These are phyloP conservation scores for Metschnikowia henanensis DNA, from an alignment of 805 yeast species.

Conservation along the genomic window DNA sequence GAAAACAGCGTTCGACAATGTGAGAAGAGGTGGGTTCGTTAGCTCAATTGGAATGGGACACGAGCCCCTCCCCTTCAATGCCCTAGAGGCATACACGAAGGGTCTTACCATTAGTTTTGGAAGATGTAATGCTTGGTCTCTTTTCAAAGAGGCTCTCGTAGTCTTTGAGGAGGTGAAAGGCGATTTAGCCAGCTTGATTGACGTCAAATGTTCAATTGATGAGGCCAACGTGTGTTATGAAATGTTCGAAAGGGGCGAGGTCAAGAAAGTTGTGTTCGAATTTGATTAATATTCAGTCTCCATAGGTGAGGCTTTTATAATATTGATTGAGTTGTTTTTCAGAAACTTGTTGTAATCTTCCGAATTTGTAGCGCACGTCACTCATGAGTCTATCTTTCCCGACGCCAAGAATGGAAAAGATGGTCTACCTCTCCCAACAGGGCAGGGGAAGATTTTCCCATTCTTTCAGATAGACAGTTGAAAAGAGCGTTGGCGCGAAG, in stretches of 20 bases:
- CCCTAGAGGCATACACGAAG: constrained; percentile 57
- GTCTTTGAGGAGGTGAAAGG: constrained; percentile 44
- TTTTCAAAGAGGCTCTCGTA: constrained; percentile 51
- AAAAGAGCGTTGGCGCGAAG: no score
- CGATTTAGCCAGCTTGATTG: constrained; percentile 53
- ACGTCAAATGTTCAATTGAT: constrained; percentile 43
- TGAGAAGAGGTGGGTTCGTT: constrained; percentile 58
- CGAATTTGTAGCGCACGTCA: no score
- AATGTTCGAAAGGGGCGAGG: constrained; percentile 52
- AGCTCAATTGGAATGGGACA: constrained; percentile 63
- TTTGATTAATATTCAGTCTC: no score
- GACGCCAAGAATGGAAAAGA: no score
- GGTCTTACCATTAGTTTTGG: constrained; percentile 60
- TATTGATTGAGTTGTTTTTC: no score
- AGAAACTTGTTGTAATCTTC: no score
- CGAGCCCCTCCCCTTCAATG: constrained; percentile 54
- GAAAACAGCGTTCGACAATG: constrained; percentile 49
- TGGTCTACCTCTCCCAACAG: no score
- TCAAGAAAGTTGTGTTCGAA: constrained; percentile 54
- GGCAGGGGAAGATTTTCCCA: no score
- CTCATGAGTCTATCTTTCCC: no score
- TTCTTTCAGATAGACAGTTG: no score
- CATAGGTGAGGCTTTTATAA: no score
- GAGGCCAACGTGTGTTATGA: constrained; percentile 49
- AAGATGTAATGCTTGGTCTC: constrained; percentile 60